Evolutionary conservation across 2,329 filamentous ascomycete genomes (phyloP).

Genomic region (Sporothrix phasma): DNA sequence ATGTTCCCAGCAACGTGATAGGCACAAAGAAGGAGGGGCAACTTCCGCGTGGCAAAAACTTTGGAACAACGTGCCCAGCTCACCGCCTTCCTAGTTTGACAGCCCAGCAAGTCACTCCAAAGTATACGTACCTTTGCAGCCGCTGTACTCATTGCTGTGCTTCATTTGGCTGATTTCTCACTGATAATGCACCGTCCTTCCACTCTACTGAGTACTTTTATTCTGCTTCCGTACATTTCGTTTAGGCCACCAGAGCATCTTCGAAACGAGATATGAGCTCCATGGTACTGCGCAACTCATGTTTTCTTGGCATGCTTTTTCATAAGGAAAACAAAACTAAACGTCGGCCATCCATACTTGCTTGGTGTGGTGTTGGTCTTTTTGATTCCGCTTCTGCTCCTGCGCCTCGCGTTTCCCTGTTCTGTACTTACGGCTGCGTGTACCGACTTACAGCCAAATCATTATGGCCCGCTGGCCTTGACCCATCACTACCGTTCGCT

Average conservation of each 20-base stretch:
- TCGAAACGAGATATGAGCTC: too few relatives aligned
- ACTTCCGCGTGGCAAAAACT: not conserved
- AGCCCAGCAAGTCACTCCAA: not conserved
- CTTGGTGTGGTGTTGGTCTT: too few relatives aligned
- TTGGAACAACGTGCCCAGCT: slow-evolving; percentile 7
- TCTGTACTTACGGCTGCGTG: not conserved
- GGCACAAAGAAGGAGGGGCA: slow-evolving; percentile 9
- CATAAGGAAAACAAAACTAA: too few relatives aligned
- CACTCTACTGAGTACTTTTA: too few relatives aligned
- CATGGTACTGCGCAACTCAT: too few relatives aligned
- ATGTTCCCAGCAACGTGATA: slow-evolving; percentile 4
- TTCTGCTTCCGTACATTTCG: too few relatives aligned
- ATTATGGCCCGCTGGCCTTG: not conserved
- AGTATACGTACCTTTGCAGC: not conserved
- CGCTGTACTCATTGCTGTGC: not conserved
- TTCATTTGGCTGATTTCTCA: not conserved
- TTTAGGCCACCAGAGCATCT: too few relatives aligned
- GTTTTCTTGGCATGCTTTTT: too few relatives aligned
- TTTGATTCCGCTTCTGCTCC: not conserved
- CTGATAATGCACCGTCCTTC: too few relatives aligned
- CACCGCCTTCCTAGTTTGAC: slow-evolving; percentile 9
- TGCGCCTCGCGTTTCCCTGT: not conserved
- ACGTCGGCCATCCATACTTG: not conserved
- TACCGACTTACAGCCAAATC: too few relatives aligned
- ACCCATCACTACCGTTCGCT: not conserved